Percentiles rank a stretch among this genome's conserved stretches.
Evolutionary conservation across 2,329 filamentous ascomycete species (phyloP).

Genomic region (Cladosporium cucumerinum): DNA sequence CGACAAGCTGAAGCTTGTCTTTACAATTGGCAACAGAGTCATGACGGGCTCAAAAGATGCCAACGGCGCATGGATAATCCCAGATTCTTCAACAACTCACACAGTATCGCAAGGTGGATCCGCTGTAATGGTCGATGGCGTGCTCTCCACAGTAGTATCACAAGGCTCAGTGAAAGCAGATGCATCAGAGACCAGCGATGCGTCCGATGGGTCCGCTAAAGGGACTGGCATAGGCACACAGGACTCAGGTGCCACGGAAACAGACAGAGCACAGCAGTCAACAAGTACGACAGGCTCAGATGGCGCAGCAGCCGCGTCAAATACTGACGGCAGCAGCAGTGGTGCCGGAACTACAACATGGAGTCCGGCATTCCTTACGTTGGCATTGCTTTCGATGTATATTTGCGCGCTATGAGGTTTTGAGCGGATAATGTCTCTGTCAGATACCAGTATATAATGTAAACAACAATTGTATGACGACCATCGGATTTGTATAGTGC

Average conservation of each 20-base stretch:
- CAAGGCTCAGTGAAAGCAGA: not conserved
- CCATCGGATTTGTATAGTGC: not conserved
- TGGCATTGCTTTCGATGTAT: not conserved
- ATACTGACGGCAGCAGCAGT: not conserved
- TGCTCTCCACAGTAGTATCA: not conserved
- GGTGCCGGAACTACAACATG: not conserved
- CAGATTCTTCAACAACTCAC: not conserved
- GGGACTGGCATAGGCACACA: not conserved
- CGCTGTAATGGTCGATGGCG: not conserved
- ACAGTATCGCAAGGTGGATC: conserved; percentile 7
- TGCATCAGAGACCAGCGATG: not conserved
- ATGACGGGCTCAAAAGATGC: conserved; percentile 1
- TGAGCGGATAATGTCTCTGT: not conserved
- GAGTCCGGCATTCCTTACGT: not conserved
- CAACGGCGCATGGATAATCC: conserved; percentile 1
- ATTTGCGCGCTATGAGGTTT: not conserved
- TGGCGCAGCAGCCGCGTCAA: not conserved
- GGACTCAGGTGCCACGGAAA: not conserved
- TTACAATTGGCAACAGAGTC: conserved; percentile 1
- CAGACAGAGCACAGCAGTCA: not conserved
- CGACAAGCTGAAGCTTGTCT: not conserved
- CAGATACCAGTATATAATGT: conserved; percentile 5
- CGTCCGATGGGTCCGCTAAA: not conserved
- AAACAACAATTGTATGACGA: not conserved
- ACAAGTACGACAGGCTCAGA: not conserved